Conservation (phyloP, 2,329 filamentous ascomycete species). For the Aspergillus neoniger region DNA sequence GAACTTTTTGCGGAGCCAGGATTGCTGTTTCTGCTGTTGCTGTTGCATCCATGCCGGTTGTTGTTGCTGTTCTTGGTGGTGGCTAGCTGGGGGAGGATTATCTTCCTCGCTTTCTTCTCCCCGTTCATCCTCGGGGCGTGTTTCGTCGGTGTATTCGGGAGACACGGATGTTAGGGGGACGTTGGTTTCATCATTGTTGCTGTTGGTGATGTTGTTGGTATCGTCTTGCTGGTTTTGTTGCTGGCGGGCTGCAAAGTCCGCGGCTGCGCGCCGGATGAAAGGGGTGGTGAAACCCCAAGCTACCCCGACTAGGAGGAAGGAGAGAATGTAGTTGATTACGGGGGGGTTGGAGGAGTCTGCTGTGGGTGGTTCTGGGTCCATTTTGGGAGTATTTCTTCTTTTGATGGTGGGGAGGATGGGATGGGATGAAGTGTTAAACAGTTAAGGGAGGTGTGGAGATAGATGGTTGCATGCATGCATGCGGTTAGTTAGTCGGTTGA, state of each 20-base stretch:
- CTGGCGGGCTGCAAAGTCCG: slow-evolving; percentile 66
- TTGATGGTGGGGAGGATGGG: background rate
- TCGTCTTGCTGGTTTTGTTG: slow-evolving; percentile 23
- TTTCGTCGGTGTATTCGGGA: slow-evolving; percentile 12
- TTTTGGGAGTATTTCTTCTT: background rate
- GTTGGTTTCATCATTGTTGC: background rate
- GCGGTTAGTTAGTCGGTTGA: too few relatives aligned
- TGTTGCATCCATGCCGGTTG: slow-evolving; percentile 26
- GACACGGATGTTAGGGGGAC: background rate
- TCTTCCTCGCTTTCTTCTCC: slow-evolving; percentile 12
- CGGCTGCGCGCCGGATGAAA: slow-evolving; percentile 86
- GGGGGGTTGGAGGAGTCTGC: slow-evolving; percentile 32
- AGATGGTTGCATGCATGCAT: too few relatives aligned
- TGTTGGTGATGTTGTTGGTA: background rate
- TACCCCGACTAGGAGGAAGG: slow-evolving; percentile 85
- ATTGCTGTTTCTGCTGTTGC: slow-evolving; percentile 27
- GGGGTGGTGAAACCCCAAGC: slow-evolving; percentile 92
- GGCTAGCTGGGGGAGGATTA: slow-evolving; percentile 6
- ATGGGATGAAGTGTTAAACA: too few relatives aligned
- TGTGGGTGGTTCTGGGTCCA: slow-evolving; percentile 6
- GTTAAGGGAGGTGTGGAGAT: too few relatives aligned
- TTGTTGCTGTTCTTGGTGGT: background rate
- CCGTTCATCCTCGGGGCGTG: background rate
- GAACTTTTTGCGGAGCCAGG: slow-evolving; percentile 64
- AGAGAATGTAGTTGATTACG: slow-evolving; percentile 76